Base-by-base conservation (phyloP, 257 asterid species). In the Scutellaria baicalensis region DNA sequence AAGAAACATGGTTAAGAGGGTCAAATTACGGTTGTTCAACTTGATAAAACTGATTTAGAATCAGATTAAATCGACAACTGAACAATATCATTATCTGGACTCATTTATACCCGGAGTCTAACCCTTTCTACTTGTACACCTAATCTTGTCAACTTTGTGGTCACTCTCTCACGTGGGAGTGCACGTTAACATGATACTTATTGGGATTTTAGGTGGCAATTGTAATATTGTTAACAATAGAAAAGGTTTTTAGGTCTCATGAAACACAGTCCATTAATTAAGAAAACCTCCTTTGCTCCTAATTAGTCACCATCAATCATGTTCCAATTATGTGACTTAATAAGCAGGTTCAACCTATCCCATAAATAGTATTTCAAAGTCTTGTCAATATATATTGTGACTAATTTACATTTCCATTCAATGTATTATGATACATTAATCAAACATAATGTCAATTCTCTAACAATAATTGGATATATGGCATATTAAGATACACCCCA, bases 111-210 rank as follows among this genome's bases (percentile, higher is more conserved):
- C 12, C 2, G 2, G 6, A 5, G 20, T 47, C n/a, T 45, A 65
- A 11, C 16, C 49, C 47, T 68, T 52, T 21, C 39, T 47, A 21
- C 17, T 17, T 35, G 20, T 18, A 39, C 77, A 44, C 21, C 68
- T 36, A 51, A 36, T 66, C 39, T 27, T 27, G 65, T 49, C 62
- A 55, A 61, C 21, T 31, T 35, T 62, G 55, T 75, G 75, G 68
- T 71, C 68, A 61, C 66, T 60, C 21, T 66, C 70, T 66, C 70
- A 54, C 56, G 72, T 54, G 78, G 54, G 56, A 55, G 38, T 47
- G 52, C 74, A 74, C 48, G 58, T 51, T 75, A 68, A 50, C 79
- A 75, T 75, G 71, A 68, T 51, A 23, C 65, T 66, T 20, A 40
- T 59, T 66, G 64, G 74, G 64, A 35, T 54, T 65, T 54, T 75